Percentiles rank a stretch among this genome's conserved stretches.
phyloP scores from a whole-genome alignment of 306 rosid species.

The Malus sieversii region DNA sequence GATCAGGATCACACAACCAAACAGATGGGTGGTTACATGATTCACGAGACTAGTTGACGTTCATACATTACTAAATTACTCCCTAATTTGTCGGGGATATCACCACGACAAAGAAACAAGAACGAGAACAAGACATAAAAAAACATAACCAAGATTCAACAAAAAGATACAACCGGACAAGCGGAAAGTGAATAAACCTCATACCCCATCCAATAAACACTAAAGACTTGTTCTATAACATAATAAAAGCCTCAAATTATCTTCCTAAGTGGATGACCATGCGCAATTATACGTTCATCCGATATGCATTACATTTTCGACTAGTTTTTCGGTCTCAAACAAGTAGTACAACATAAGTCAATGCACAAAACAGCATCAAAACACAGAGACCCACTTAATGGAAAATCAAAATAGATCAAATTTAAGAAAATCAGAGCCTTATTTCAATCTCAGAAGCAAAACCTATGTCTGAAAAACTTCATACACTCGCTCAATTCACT shows the following conservation, averaged over 20 bases:
- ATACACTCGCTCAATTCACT: background rate
- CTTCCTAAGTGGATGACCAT: background rate
- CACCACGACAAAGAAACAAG: background rate
- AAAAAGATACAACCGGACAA: background rate
- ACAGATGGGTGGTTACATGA: background rate
- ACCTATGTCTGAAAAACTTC: slow-evolving; percentile 7
- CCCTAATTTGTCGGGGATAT: background rate
- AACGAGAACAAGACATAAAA: background rate
- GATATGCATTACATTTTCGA: slow-evolving; percentile 3
- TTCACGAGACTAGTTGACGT: background rate
- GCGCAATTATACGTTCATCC: background rate
- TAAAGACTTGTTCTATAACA: background rate
- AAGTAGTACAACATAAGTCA: slow-evolving; percentile 13
- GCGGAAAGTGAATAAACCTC: background rate
- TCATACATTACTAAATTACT: background rate
- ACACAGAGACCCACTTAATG: background rate
- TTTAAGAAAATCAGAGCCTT: background rate
- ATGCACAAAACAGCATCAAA: background rate
- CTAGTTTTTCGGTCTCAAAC: background rate
- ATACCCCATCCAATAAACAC: slow-evolving; percentile 7
- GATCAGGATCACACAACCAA: background rate
- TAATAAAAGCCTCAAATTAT: background rate
- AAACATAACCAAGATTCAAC: slow-evolving; percentile 1
- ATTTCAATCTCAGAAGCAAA: background rate
- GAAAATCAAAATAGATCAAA: slow-evolving; percentile 14